These are phyloP conservation scores for Elsinoe fawcettii DNA, from an alignment of 2,329 filamentous ascomycete genomes.

Conservation along the genomic window DNA sequence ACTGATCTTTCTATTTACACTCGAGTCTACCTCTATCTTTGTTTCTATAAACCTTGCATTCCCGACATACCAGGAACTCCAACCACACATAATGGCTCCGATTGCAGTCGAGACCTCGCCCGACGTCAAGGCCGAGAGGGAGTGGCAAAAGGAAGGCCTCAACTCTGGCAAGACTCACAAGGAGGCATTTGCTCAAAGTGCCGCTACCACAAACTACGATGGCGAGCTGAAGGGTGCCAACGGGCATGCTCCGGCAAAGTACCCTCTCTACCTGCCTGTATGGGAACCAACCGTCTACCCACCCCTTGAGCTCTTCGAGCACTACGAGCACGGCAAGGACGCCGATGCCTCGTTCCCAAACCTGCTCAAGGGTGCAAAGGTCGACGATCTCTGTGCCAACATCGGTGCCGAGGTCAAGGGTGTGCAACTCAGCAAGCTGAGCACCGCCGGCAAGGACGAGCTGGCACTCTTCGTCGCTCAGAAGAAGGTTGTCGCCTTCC, in stretches of 20 bases:
- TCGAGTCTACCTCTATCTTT: not conserved
- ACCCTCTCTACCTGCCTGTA: constrained; percentile 55
- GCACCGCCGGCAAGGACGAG: constrained; percentile 64
- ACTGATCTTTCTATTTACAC: not conserved
- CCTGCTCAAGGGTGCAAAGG: constrained; percentile 47
- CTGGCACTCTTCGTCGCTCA: constrained; percentile 67
- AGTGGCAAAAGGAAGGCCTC: constrained; percentile 19
- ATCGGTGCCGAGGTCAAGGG: constrained; percentile 67
- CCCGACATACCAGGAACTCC: not conserved
- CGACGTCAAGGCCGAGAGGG: constrained; percentile 22
- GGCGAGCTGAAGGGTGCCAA: constrained; percentile 47
- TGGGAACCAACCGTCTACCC: constrained; percentile 43
- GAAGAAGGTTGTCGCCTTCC: constrained; percentile 71
- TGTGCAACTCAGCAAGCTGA: constrained; percentile 63
- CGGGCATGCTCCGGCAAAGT: constrained; percentile 51
- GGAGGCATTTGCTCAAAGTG: constrained; percentile 38
- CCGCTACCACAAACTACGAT: constrained; percentile 40
- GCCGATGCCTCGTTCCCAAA: constrained; percentile 63
- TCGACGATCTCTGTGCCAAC: constrained; percentile 59
- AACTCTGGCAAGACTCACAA: constrained; percentile 28
- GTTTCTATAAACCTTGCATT: not conserved
- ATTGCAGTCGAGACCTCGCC: constrained; percentile 33
- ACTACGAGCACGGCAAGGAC: constrained; percentile 68
- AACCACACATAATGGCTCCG: constrained; percentile 33
- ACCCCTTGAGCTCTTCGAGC: constrained; percentile 61